Base-by-base conservation (phyloP, 768 basidiomycete genomes). In the Plicaturopsis crispa region DNA sequence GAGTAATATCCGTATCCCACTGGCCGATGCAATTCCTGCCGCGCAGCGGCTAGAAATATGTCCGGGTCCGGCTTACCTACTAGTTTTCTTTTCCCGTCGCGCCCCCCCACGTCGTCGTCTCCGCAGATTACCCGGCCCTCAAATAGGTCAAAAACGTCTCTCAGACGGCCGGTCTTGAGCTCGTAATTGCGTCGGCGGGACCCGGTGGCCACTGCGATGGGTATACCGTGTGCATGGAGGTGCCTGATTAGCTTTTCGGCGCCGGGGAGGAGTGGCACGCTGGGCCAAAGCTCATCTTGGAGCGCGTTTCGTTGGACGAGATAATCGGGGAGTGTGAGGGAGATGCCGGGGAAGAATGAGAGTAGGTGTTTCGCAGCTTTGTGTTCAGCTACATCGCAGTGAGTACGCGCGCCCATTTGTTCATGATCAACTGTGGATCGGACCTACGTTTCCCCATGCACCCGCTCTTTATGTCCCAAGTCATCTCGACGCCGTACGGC, bases 391-490 rank as follows among this genome's bases (percentile, higher is more conserved):
- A 51, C 10, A 33, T 35, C 21, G 24, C n/a, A n/a, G n/a, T n/a
- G n/a, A n/a, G n/a, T n/a, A n/a, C 21, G n/a, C n/a, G n/a, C 7
- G 16, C 12, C 13, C 4, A 31, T 36, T 16, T 8, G 24, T 17
- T 13, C 20, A 18, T 35, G 32, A n/a, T n/a, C n/a, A n/a, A n/a
- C n/a, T n/a, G n/a, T n/a, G n/a, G n/a, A n/a, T 12, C 14, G 21
- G 35, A 16, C 31, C 67, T 34, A 86, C 87, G 75, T 66, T 83
- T 85, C 39, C 88, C 88, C 88, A 90, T 91, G 41, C 84, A 73
- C 0, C 81, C 84, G n/a, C 84, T 79, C 53, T 90, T 89, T 41
- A 90, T 86, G 40, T 85, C 80, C 86, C 86, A 89, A 3, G 84
- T 84, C 81, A 91, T 85, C 45, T 73, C 61, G 44, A 77, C 79